Evolutionary conservation across 2,329 filamentous ascomycete genomes (phyloP).

Genomic region (Ophiobolus disseminans): DNA sequence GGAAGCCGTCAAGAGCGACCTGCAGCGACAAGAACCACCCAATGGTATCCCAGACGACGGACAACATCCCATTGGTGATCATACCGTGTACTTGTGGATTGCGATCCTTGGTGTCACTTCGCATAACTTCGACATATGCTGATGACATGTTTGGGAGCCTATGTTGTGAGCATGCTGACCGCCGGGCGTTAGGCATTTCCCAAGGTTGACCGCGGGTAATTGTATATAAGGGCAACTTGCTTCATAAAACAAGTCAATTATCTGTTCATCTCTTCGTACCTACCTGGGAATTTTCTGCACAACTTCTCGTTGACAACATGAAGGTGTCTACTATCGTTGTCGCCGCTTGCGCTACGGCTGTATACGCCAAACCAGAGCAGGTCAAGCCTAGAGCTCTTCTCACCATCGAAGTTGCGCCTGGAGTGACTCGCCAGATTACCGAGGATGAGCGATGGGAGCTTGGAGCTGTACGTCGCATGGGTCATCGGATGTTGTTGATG

Average conservation of each 20-base stretch:
- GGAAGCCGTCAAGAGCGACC: slow-evolving; percentile 14
- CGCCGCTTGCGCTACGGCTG: slow-evolving; percentile 18
- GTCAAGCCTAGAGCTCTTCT: slow-evolving; percentile 55
- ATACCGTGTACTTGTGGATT: background rate
- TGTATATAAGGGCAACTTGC: background rate
- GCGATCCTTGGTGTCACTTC: slow-evolving; percentile 7
- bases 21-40: slow-evolving; percentile 4
- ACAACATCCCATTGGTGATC: background rate
- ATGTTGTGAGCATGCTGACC: background rate
- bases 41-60: background rate
- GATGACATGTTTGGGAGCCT: slow-evolving; percentile 2
- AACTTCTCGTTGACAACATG: background rate
- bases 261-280: background rate
- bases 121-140: slow-evolving; percentile 1
- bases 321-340: slow-evolving; percentile 9
- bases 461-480: slow-evolving; percentile 63
- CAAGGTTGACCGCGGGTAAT: background rate
- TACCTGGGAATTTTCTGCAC: background rate
- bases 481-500: background rate
- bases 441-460: slow-evolving; percentile 93
- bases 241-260: background rate
- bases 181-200: no score
- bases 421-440: slow-evolving; percentile 80
- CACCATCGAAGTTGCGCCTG: slow-evolving; percentile 79
- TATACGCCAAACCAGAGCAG: slow-evolving; percentile 14